Percentiles rank a stretch among this genome's conserved stretches.
Evolutionary conservation across 106 monocot genomes (phyloP).

Genomic region (Dioscorea zingiberensis): DNA sequence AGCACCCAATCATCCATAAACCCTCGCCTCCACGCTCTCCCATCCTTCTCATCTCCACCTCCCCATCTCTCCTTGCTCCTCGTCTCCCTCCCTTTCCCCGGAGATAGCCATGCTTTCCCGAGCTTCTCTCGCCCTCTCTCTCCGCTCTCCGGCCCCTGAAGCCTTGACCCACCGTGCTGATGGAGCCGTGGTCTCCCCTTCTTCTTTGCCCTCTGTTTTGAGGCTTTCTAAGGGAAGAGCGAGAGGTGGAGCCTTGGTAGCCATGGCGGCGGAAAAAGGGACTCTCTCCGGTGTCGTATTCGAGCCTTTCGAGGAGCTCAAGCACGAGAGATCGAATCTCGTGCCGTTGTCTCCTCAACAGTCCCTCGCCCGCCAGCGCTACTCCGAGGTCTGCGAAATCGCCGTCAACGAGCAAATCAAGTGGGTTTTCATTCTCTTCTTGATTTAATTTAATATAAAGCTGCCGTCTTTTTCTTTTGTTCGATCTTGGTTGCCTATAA

Average conservation of each 20-base stretch:
- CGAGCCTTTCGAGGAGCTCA: slow-evolving; percentile 81
- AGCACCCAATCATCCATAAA: not conserved
- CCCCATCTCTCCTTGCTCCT: not conserved
- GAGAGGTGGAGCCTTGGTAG: not conserved
- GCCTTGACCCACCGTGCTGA: not conserved
- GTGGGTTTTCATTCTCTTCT: slow-evolving; percentile 21
- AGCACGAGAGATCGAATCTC: slow-evolving; percentile 37
- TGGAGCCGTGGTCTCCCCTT: not conserved
- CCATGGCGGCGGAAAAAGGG: not conserved
- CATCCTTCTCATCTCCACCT: too few species aligned
- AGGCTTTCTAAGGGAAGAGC: not conserved
- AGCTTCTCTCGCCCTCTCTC: slow-evolving; percentile 12
- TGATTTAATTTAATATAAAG: too few species aligned
- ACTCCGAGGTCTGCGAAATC: slow-evolving; percentile 58
- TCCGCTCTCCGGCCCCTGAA: not conserved
- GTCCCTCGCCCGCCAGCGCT: slow-evolving; percentile 66
- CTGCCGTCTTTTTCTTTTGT: too few species aligned
- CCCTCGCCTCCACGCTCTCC: not conserved
- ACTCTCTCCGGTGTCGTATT: slow-evolving; percentile 46
- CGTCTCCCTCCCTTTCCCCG: not conserved
- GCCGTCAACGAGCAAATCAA: slow-evolving; percentile 94
- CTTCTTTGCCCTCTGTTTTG: slow-evolving; percentile 9
- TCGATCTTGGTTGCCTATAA: too few species aligned
- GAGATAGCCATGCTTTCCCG: slow-evolving; percentile 21
- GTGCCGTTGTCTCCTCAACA: slow-evolving; percentile 28